Evolutionary conservation across 805 yeast genomes (phyloP).

Genomic region (Nadsonia fulvescens): DNA sequence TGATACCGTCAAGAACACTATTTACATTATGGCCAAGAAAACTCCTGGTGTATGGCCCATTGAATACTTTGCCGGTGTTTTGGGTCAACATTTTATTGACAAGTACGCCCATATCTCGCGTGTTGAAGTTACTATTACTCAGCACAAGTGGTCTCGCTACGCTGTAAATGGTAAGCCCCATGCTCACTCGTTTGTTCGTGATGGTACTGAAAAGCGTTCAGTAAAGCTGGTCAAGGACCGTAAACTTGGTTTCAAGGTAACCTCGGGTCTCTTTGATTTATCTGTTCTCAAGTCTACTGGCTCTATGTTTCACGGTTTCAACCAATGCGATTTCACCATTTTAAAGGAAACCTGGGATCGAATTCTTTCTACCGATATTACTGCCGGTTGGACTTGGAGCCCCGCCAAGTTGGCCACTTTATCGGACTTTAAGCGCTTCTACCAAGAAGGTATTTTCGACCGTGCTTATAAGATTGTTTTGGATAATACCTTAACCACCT

Average conservation of each 20-base stretch:
- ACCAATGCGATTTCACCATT: slow-evolving; percentile 77
- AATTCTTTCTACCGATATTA: slow-evolving; percentile 73
- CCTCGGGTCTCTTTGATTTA: slow-evolving; percentile 59
- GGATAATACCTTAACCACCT: slow-evolving; percentile 49
- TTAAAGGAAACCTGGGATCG: slow-evolving; percentile 70
- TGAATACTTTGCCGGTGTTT: slow-evolving; percentile 73
- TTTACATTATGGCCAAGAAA: slow-evolving; percentile 65
- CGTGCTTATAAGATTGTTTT: slow-evolving; percentile 40
- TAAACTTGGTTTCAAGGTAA: slow-evolving; percentile 29
- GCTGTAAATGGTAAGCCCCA: slow-evolving; percentile 57
- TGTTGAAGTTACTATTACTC: slow-evolving; percentile 46
- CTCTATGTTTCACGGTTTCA: slow-evolving; percentile 79
- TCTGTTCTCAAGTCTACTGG: slow-evolving; percentile 83
- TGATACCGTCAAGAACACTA: slow-evolving; percentile 82
- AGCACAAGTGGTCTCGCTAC: slow-evolving; percentile 66
- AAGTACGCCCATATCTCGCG: slow-evolving; percentile 68
- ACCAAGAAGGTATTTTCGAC: too few species aligned
- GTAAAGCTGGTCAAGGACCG: slow-evolving; percentile 20
- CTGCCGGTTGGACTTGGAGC: slow-evolving; percentile 53
- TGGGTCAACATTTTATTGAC: slow-evolving; percentile 62
- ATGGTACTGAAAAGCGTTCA: slow-evolving; percentile 65
- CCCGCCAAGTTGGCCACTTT: slow-evolving; percentile 28
- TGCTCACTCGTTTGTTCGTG: slow-evolving; percentile 70
- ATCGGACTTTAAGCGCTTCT: slow-evolving; percentile 9
- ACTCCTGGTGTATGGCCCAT: slow-evolving; percentile 69